phyloP scores from a whole-genome alignment of 306 rosid genomes.

The Cucurbita maxima region DNA sequence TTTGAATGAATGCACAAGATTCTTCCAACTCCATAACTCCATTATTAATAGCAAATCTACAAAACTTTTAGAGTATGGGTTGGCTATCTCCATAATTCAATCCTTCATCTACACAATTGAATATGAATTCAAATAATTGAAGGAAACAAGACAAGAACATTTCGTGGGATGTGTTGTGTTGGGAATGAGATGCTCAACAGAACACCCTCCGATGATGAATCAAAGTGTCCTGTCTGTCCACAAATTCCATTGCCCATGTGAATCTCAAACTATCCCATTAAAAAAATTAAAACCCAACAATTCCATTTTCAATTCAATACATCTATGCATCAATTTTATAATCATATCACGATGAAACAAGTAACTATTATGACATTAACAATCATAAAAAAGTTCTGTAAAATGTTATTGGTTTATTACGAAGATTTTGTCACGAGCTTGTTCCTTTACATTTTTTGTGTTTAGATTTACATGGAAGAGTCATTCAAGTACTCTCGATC shows the following conservation, averaged over 20 bases:
- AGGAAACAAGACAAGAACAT: background rate
- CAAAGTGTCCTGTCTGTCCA: background rate
- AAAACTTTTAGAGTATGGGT: background rate
- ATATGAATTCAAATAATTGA: background rate
- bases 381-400: too few relatives aligned
- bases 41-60: background rate
- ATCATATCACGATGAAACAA: too few relatives aligned
- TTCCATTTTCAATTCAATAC: too few relatives aligned
- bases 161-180: background rate
- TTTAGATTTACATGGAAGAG: too few relatives aligned
- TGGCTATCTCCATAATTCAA: background rate
- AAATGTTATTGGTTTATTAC: too few relatives aligned
- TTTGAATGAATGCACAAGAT: background rate
- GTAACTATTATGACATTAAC: too few relatives aligned
- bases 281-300: background rate
- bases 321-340: too few relatives aligned
- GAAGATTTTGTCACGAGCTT: too few relatives aligned
- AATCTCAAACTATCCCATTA: background rate
- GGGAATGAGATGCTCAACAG: background rate
- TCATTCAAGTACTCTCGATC: too few relatives aligned
- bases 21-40: background rate
- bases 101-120: background rate
- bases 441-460: too few relatives aligned
- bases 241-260: constrained; percentile 1
- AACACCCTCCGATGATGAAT: background rate